Percentiles rank a stretch among this genome's conserved stretches.
Conservation (phyloP, 176 grass and related monocot species). For the Melocanna baccifera region DNA sequence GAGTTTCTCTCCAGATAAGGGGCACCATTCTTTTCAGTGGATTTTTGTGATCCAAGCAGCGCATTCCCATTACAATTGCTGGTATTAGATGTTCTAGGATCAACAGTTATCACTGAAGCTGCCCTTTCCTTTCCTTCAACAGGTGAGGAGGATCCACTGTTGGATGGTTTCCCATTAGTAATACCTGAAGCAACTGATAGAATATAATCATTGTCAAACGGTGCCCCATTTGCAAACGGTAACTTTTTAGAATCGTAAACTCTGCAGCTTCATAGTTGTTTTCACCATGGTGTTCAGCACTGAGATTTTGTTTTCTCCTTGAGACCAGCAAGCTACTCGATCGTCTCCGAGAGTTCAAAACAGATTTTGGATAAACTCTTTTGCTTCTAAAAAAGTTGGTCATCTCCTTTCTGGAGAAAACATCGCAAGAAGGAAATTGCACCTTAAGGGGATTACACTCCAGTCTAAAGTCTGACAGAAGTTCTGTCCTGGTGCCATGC, state of each 20-base stretch:
- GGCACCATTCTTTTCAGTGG: slow-evolving; percentile 38
- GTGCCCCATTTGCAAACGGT: slow-evolving; percentile 13
- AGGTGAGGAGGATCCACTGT: too few species aligned
- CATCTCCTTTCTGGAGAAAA: neutral
- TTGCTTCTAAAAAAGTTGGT: too few species aligned
- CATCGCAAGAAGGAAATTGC: slow-evolving; percentile 76
- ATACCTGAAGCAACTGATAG: slow-evolving; percentile 17
- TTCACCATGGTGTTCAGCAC: slow-evolving; percentile 21
- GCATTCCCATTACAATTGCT: too few species aligned
- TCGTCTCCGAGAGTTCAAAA: too few species aligned
- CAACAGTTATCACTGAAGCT: too few species aligned
- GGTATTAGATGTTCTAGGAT: too few species aligned
- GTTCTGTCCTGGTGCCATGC: slow-evolving; percentile 29
- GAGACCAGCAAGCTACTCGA: slow-evolving; percentile 19
- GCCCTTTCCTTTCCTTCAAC: too few species aligned
- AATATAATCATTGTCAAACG: slow-evolving; percentile 50
- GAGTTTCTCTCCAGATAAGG: slow-evolving; percentile 33
- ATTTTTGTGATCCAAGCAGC: slow-evolving; percentile 37
- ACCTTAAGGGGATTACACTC: slow-evolving; percentile 64
- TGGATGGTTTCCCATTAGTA: too few species aligned
- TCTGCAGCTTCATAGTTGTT: neutral
- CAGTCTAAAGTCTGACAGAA: slow-evolving; percentile 42
- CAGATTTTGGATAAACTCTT: too few species aligned
- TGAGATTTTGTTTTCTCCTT: slow-evolving; percentile 37
- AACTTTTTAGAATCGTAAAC: slow-evolving; percentile 27